These are phyloP conservation scores for Nigrospora sphaerica DNA, from an alignment of 2,329 filamentous ascomycete species.

Conservation along the genomic window DNA sequence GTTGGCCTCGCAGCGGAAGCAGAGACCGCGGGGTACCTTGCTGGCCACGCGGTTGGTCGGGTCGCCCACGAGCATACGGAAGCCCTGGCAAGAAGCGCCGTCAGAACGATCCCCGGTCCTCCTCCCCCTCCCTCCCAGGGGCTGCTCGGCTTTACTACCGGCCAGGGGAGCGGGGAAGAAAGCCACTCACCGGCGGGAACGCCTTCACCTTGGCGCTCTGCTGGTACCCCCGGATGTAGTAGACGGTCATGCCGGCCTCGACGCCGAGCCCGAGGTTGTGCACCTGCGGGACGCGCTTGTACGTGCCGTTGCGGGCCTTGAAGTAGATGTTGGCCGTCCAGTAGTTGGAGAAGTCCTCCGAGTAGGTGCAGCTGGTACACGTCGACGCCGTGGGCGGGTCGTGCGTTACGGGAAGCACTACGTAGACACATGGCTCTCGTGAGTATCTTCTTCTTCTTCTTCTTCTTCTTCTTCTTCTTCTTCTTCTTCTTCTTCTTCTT, in stretches of 20 bases:
- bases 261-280: constrained; percentile 20
- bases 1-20: constrained; percentile 22
- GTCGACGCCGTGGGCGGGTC: constrained; percentile 18
- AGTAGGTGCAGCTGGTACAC: constrained; percentile 24
- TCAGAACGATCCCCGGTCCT: background rate
- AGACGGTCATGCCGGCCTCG: constrained; percentile 22
- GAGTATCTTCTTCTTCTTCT: background rate
- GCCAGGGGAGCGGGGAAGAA: background rate
- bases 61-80: constrained; percentile 24
- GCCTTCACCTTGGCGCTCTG: constrained; percentile 18
- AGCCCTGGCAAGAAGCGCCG: constrained; percentile 13
- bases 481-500: background rate
- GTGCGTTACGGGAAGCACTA: background rate
- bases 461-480: no score
- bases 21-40: constrained; percentile 20
- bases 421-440: no score
- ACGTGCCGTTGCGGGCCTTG: constrained; percentile 22
- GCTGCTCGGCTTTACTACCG: constrained; percentile 1
- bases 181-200: constrained; percentile 17
- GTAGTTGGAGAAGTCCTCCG: constrained; percentile 24
- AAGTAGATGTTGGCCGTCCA: constrained; percentile 25
- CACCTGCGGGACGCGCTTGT: constrained; percentile 22
- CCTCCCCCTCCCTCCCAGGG: background rate
- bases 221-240: constrained; percentile 24
- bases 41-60: constrained; percentile 14